phyloP scores from a whole-genome alignment of 2,329 filamentous ascomycete genomes.

The Aureobasidium namibiae region DNA sequence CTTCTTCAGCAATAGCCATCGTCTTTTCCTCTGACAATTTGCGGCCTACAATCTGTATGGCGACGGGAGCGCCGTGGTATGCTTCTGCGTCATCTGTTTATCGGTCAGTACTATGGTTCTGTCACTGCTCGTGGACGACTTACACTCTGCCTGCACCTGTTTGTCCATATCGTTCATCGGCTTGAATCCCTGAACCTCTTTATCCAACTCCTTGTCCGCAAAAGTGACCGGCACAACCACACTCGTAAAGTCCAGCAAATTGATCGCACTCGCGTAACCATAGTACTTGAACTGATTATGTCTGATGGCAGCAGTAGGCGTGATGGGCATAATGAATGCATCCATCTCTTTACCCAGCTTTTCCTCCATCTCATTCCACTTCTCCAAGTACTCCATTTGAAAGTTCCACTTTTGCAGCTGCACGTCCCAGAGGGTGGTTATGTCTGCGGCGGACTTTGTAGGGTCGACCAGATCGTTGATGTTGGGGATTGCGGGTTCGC shows the following conservation, averaged over 20 bases:
- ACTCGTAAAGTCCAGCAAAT: constrained; percentile 16
- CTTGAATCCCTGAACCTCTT: constrained; percentile 20
- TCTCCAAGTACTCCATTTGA: constrained; percentile 15
- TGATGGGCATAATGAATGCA: constrained; percentile 29
- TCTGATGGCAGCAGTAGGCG: constrained; percentile 29
- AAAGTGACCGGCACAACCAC: constrained; percentile 28
- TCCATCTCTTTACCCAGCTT: constrained; percentile 28
- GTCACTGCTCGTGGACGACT: background rate
- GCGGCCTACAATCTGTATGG: constrained; percentile 30
- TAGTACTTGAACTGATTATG: constrained; percentile 26
- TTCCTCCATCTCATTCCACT: constrained; percentile 30
- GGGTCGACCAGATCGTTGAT: constrained; percentile 21
- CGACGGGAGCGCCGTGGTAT: constrained; percentile 31
- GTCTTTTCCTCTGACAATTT: constrained; percentile 33
- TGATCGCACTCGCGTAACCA: constrained; percentile 13
- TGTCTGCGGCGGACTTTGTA: background rate
- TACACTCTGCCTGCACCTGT: constrained; percentile 14
- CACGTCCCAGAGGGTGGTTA: background rate
- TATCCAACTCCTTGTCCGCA: constrained; percentile 25
- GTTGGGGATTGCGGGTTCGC: constrained; percentile 24
- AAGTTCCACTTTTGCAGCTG: constrained; percentile 7
- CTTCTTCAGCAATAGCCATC: constrained; percentile 28
- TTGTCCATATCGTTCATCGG: constrained; percentile 24
- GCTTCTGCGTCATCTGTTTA: constrained; percentile 30
- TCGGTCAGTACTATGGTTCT: background rate